phyloP scores from a whole-genome alignment of 106 monocot genomes.

The Allium sativum region DNA sequence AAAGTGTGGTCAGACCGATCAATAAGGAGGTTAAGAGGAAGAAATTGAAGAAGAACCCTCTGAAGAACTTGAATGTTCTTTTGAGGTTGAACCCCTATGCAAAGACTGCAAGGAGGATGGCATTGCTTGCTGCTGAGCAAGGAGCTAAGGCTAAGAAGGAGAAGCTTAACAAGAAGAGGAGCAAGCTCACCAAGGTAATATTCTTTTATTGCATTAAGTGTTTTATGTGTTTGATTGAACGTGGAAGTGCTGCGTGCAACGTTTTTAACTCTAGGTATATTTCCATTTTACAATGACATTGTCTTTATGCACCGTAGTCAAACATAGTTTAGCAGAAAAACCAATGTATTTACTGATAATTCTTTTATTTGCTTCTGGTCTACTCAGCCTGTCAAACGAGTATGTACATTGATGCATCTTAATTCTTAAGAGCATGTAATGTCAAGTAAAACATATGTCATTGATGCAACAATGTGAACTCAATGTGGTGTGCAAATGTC shows the following conservation, averaged over 20 bases:
- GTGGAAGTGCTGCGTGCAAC: neutral
- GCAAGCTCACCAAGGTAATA: slow-evolving; percentile 35
- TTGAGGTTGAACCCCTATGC: slow-evolving; percentile 64
- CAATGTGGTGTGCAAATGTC: too few relatives aligned
- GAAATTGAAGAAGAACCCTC: slow-evolving; percentile 67
- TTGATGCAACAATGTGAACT: too few relatives aligned
- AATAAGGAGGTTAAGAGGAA: slow-evolving; percentile 49
- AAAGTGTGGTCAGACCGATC: slow-evolving; percentile 63
- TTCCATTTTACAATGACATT: neutral
- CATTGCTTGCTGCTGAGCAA: slow-evolving; percentile 43
- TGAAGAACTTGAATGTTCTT: slow-evolving; percentile 59
- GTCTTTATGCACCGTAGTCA: neutral
- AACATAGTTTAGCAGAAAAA: neutral
- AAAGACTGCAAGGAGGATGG: slow-evolving; percentile 52
- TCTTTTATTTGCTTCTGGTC: neutral
- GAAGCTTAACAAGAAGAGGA: slow-evolving; percentile 66
- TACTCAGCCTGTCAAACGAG: too few relatives aligned
- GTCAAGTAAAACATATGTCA: too few relatives aligned
- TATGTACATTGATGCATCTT: too few relatives aligned
- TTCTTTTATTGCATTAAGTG: neutral
- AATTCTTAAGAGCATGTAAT: too few relatives aligned
- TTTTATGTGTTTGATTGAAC: neutral
- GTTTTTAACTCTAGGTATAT: neutral
- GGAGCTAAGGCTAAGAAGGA: slow-evolving; percentile 58
- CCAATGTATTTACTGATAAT: neutral